Percentiles rank a stretch among this genome's conserved stretches.
These are phyloP conservation scores for Gynostemma pentaphyllum DNA, from an alignment of 306 rosid species.

Conservation along the genomic window DNA sequence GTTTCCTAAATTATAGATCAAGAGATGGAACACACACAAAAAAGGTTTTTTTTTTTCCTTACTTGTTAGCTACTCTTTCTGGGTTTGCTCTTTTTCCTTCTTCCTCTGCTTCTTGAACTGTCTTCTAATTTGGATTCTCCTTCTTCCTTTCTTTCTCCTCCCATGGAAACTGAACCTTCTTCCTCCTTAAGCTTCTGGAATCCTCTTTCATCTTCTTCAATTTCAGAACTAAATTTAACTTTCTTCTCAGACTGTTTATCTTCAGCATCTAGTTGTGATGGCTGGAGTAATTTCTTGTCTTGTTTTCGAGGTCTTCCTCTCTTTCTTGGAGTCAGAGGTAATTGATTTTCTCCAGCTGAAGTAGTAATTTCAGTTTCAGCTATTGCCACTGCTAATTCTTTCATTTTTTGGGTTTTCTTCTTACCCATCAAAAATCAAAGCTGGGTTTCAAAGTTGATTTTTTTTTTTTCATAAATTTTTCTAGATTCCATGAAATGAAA, in stretches of 20 bases:
- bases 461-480: too few relatives aligned
- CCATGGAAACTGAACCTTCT: constrained; percentile 12
- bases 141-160: constrained; percentile 12
- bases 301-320: constrained; percentile 75
- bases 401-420: constrained; percentile 64
- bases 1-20: not conserved
- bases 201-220: not conserved
- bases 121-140: constrained; percentile 16
- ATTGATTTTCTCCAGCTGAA: constrained; percentile 40
- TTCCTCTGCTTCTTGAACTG: constrained; percentile 55
- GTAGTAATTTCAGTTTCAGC: too few relatives aligned
- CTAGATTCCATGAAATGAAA: not conserved
- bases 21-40: not conserved
- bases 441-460: too few relatives aligned
- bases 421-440: constrained; percentile 42
- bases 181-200: constrained; percentile 4
- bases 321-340: constrained; percentile 45
- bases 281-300: not conserved
- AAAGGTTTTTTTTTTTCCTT: not conserved
- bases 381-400: constrained; percentile 65
- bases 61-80: constrained; percentile 51
- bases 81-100: constrained; percentile 74
- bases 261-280: constrained; percentile 3
- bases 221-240: constrained; percentile 2
- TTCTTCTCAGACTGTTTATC: constrained; percentile 24